phyloP scores from a whole-genome alignment of 2,329 filamentous ascomycete genomes.

The Pyrenophora teres region DNA sequence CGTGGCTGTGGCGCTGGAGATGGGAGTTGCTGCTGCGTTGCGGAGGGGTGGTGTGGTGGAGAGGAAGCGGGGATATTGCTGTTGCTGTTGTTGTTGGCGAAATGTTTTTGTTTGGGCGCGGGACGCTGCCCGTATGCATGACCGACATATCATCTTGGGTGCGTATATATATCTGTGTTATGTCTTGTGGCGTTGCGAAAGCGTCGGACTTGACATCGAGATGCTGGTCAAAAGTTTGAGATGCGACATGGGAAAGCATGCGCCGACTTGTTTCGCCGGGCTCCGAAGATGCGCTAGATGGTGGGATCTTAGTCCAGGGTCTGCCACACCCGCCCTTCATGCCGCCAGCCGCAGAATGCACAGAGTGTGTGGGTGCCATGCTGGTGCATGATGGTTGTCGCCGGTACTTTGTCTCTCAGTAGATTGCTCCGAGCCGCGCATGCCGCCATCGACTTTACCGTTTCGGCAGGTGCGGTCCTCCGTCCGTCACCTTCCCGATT shows the following conservation, averaged over 20 bases:
- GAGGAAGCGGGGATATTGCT: constrained; percentile 29
- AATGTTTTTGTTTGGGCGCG: constrained; percentile 21
- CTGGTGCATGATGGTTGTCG: neutral
- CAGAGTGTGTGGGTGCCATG: too few relatives aligned
- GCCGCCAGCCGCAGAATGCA: neutral
- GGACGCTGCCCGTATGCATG: constrained; percentile 44
- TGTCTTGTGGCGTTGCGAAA: constrained; percentile 4
- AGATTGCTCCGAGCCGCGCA: neutral
- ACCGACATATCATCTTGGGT: constrained; percentile 47
- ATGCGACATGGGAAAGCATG: constrained; percentile 4
- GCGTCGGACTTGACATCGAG: neutral
- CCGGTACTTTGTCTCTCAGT: neutral
- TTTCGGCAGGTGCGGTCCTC: constrained; percentile 2
- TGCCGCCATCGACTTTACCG: neutral
- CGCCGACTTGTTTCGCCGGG: constrained; percentile 19
- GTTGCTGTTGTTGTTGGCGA: constrained; percentile 3
- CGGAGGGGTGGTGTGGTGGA: constrained; percentile 23
- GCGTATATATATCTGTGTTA: neutral
- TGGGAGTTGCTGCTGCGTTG: constrained; percentile 28
- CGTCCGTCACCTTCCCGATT: constrained; percentile 2
- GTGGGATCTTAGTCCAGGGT: neutral
- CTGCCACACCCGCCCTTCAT: neutral
- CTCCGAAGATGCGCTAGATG: constrained; percentile 5
- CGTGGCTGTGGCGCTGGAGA: constrained; percentile 32
- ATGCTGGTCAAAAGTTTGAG: constrained; percentile 23